A percentile compares a stretch with the other conserved stretches of the same genome.
Evolutionary conservation across 352 stramenopile species (phyloP).

Genomic region (Globisporangium nagaii): DNA sequence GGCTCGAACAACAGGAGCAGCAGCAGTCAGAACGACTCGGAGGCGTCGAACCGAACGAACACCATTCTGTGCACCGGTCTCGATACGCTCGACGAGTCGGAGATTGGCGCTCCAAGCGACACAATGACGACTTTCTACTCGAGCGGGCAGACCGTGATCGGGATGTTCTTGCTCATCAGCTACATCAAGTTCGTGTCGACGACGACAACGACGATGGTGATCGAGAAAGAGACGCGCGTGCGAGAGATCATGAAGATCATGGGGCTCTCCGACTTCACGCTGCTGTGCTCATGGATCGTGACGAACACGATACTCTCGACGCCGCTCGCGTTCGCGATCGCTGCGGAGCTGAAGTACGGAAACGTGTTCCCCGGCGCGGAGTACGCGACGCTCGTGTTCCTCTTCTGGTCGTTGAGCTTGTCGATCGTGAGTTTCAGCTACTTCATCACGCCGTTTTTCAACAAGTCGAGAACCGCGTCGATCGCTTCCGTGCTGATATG

Average conservation of each 20-base stretch:
- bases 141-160: slow-evolving; percentile 55
- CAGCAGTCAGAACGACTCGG: slow-evolving; percentile 7
- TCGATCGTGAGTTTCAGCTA: slow-evolving; percentile 63
- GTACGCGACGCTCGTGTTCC: slow-evolving; percentile 53
- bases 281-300: slow-evolving; percentile 61
- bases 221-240: slow-evolving; percentile 76
- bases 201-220: slow-evolving; percentile 64
- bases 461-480: slow-evolving; percentile 55
- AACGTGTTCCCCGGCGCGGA: slow-evolving; percentile 58
- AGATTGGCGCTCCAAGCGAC: slow-evolving; percentile 30
- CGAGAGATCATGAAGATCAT: slow-evolving; percentile 85
- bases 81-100: slow-evolving; percentile 12
- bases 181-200: slow-evolving; percentile 61
- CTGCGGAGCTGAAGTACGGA: slow-evolving; percentile 54
- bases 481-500: slow-evolving; percentile 64
- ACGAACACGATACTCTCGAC: slow-evolving; percentile 45
- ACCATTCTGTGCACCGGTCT: slow-evolving; percentile 35
- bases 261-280: slow-evolving; percentile 54
- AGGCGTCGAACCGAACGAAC: slow-evolving; percentile 9
- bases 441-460: slow-evolving; percentile 62
- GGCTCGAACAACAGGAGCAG: slow-evolving; percentile 14
- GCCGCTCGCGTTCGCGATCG: slow-evolving; percentile 38
- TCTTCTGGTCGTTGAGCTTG: slow-evolving; percentile 61
- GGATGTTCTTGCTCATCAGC: slow-evolving; percentile 52
- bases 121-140: slow-evolving; percentile 61